A percentile compares a stretch with the other conserved stretches of the same genome.
Evolutionary conservation across 2,329 filamentous ascomycete species (phyloP).

Genomic region (Hawksworthiomyces lignivorus): DNA sequence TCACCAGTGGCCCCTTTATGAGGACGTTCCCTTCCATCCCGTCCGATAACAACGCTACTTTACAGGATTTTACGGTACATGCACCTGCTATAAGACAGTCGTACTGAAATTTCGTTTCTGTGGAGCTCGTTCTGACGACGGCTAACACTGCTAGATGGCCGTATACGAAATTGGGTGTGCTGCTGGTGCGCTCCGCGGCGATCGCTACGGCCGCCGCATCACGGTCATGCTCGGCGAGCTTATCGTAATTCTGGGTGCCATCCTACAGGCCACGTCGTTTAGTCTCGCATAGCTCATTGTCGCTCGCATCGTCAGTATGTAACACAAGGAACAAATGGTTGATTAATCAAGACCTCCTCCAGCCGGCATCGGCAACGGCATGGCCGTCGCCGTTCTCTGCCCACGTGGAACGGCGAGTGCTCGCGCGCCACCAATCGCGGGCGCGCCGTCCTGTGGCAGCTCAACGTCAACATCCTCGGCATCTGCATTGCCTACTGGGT

Average conservation of each 20-base stretch:
- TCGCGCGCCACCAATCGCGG: slow-evolving; percentile 34
- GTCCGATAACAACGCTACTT: slow-evolving; percentile 14
- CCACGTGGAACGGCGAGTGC: slow-evolving; percentile 26
- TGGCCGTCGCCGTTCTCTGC: not conserved
- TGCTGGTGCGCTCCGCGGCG: slow-evolving; percentile 4
- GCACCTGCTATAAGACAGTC: too few species aligned
- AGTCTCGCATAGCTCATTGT: too few species aligned
- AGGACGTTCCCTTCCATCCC: slow-evolving; percentile 26
- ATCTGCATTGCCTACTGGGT: slow-evolving; percentile 17
- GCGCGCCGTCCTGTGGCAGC: slow-evolving; percentile 11
- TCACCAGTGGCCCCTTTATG: slow-evolving; percentile 38
- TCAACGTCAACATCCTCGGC: slow-evolving; percentile 21
- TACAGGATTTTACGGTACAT: too few species aligned
- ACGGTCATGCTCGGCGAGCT: slow-evolving; percentile 26
- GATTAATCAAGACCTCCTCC: too few species aligned
- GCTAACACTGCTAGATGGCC: slow-evolving; percentile 26
- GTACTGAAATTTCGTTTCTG: slow-evolving; percentile 16
- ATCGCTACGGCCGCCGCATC: slow-evolving; percentile 32
- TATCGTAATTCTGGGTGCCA: too few species aligned
- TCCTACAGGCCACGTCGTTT: too few species aligned
- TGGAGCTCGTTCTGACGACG: slow-evolving; percentile 24
- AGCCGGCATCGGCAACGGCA: too few species aligned
- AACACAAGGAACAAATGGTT: too few species aligned
- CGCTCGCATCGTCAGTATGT: too few species aligned
- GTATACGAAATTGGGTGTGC: slow-evolving; percentile 34